Evolutionary conservation across 208 protist species (phyloP).

Genomic region (Polymyxa betae): DNA sequence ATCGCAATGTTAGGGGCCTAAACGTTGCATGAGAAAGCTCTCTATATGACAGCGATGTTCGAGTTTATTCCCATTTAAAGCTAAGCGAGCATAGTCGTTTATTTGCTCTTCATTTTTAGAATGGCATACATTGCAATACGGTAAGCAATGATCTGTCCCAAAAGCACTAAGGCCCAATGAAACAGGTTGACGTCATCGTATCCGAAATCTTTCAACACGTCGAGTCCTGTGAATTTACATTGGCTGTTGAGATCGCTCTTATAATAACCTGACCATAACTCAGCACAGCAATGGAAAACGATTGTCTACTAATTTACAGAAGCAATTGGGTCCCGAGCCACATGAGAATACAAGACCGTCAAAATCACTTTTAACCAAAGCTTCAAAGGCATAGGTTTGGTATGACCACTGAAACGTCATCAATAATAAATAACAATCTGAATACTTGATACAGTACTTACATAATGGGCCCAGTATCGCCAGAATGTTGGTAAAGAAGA

Average conservation of each 20-base stretch:
- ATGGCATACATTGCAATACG: background rate
- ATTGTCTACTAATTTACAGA: conserved; percentile 8
- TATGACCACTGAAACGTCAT: conserved; percentile 13
- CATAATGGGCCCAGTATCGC: conserved; percentile 48
- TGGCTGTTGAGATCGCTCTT: background rate
- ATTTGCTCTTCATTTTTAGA: conserved; percentile 34
- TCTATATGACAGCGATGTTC: no score
- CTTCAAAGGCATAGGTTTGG: conserved; percentile 46
- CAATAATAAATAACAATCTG: background rate
- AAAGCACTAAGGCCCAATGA: conserved; percentile 21
- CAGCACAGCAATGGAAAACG: background rate
- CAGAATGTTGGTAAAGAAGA: conserved; percentile 7
- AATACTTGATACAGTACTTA: background rate
- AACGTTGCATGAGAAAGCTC: no score
- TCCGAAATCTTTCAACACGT: conserved; percentile 7
- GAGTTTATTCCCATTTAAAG: no score
- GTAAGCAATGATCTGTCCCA: conserved; percentile 46
- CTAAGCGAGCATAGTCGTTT: no score
- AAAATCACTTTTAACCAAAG: conserved; percentile 52
- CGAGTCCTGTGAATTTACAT: conserved; percentile 14
- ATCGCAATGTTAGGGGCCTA: no score
- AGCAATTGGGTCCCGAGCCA: background rate
- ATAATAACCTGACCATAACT: conserved; percentile 1
- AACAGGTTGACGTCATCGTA: background rate
- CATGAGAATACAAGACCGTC: conserved; percentile 28